phyloP scores from a whole-genome alignment of 2,329 filamentous ascomycete genomes.

The Ceratocystiopsis brevicomis region DNA sequence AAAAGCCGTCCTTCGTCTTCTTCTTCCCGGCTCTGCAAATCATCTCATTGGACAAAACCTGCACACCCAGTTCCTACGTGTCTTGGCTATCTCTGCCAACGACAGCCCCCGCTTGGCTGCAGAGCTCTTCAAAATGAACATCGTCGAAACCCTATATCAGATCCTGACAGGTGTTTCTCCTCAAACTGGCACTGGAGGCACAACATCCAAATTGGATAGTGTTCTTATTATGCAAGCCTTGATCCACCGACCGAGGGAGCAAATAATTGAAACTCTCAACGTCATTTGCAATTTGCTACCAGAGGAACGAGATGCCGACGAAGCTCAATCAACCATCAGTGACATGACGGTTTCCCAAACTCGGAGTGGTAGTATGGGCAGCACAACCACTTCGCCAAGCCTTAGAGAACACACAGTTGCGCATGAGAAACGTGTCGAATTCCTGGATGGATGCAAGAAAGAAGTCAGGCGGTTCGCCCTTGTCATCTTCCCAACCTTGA shows the following conservation, averaged over 20 bases:
- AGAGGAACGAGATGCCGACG: background rate
- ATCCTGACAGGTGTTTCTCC: conserved; percentile 92
- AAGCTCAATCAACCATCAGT: too few relatives aligned
- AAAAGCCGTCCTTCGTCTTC: conserved; percentile 63
- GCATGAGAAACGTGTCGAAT: conserved; percentile 64
- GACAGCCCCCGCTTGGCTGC: conserved; percentile 74
- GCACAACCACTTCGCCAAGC: too few relatives aligned
- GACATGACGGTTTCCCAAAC: too few relatives aligned
- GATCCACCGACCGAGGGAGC: conserved; percentile 85
- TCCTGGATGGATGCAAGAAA: conserved; percentile 64
- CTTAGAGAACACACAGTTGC: conserved; percentile 14
- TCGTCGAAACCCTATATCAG: conserved; percentile 94
- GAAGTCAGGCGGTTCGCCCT: conserved; percentile 84
- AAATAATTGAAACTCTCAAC: conserved; percentile 92
- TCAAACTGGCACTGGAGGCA: conserved; percentile 56
- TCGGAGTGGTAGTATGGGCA: too few relatives aligned
- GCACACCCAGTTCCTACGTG: conserved; percentile 87
- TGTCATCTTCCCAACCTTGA: conserved; percentile 84
- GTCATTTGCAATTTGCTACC: conserved; percentile 80
- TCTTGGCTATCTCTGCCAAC: conserved; percentile 75
- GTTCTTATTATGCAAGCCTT: conserved; percentile 97
- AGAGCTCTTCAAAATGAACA: conserved; percentile 86
- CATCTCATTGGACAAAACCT: conserved; percentile 72
- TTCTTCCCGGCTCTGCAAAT: conserved; percentile 88
- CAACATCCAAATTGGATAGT: conserved; percentile 76